phyloP scores from a whole-genome alignment of 2,329 filamentous ascomycete genomes.

The Colletotrichum kahawae region DNA sequence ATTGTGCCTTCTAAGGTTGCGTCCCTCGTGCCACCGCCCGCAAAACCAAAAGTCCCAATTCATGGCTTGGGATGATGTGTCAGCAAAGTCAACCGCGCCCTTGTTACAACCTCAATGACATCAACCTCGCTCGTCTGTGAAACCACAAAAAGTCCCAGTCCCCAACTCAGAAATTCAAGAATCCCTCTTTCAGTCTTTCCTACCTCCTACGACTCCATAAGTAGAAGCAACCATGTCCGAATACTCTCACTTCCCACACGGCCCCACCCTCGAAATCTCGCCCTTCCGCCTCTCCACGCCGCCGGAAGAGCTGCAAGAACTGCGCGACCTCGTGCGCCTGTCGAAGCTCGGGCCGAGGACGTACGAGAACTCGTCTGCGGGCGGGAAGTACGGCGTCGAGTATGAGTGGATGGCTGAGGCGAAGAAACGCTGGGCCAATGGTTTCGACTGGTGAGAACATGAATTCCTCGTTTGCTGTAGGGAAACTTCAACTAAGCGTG shows the following conservation, averaged over 20 bases:
- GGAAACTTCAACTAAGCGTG: not conserved
- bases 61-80: not conserved
- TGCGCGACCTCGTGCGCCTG: not conserved
- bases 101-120: not conserved
- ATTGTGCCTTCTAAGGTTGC: fast-evolving
- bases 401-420: not conserved
- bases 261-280: not conserved
- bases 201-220: no score
- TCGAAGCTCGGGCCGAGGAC: not conserved
- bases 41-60: not conserved
- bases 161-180: no score
- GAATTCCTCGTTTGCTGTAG: not conserved
- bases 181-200: no score
- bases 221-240: not conserved
- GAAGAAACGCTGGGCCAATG: not conserved
- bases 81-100: not conserved
- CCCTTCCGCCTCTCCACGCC: not conserved
- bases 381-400: not conserved
- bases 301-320: not conserved
- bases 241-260: not conserved
- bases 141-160: not conserved
- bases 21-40: not conserved
- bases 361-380: not conserved
- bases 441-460: not conserved
- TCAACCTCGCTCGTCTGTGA: fast-evolving